Conservation (phyloP, 2,329 filamentous ascomycete species). For the Penicillium sp. region DNA sequence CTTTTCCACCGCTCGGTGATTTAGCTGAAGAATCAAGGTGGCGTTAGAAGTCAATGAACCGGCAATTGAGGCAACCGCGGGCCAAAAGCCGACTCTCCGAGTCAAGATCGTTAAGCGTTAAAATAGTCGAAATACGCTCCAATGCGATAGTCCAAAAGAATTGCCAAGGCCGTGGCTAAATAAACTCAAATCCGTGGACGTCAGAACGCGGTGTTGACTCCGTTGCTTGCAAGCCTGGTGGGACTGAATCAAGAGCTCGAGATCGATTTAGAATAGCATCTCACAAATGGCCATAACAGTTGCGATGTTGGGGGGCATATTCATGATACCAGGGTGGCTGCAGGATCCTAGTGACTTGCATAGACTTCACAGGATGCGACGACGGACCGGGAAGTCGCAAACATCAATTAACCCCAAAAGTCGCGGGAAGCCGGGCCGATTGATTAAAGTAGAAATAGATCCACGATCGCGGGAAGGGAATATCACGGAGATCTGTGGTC, state of each 20-base stretch:
- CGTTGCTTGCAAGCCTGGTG: conserved; percentile 15
- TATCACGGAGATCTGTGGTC: not conserved
- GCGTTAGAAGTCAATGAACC: not conserved
- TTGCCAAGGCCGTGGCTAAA: conserved; percentile 4
- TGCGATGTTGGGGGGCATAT: conserved; percentile 23
- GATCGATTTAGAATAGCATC: conserved; percentile 27
- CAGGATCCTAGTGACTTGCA: conserved; percentile 28
- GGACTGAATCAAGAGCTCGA: not conserved
- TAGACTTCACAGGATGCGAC: conserved; percentile 16
- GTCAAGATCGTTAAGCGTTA: not conserved
- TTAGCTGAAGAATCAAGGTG: not conserved
- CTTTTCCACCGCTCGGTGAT: not conserved
- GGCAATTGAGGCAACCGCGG: not conserved
- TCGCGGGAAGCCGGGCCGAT: conserved; percentile 17
- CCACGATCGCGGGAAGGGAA: not conserved
- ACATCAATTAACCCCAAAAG: conserved; percentile 7
- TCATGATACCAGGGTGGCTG: conserved; percentile 30
- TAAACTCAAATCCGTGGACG: conserved; percentile 2
- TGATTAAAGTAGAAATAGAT: not conserved
- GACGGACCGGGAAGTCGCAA: conserved; percentile 7
- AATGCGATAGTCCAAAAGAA: not conserved
- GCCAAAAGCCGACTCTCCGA: not conserved
- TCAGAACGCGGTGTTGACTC: conserved; percentile 19
- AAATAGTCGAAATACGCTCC: not conserved
- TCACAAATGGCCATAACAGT: conserved; percentile 28